phyloP scores from a whole-genome alignment of 2,329 filamentous ascomycete species.

The Trichoderma atrobrunneum region DNA sequence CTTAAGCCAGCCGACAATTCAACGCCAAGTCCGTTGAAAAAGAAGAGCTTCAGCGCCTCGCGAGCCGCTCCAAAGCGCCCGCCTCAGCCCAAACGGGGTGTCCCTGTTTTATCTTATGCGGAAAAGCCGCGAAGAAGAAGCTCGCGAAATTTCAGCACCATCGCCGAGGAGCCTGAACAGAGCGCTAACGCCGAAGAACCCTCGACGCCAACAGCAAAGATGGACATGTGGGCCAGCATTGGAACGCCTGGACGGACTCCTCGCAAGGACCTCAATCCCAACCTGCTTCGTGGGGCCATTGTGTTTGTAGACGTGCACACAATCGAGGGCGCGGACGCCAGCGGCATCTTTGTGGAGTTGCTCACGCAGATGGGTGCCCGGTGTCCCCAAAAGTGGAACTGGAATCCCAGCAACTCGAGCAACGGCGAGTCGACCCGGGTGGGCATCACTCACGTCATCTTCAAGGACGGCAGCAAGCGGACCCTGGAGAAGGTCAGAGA shows the following conservation, averaged over 20 bases:
- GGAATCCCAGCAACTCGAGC: constrained; percentile 54
- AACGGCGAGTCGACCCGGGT: constrained; percentile 49
- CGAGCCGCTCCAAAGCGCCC: constrained; percentile 46
- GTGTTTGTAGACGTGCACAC: constrained; percentile 84
- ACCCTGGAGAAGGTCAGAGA: constrained; percentile 79
- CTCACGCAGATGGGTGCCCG: constrained; percentile 78
- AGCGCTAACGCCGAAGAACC: constrained; percentile 13
- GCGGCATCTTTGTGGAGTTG: constrained; percentile 76
- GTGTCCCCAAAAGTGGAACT: constrained; percentile 73
- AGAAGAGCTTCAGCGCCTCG: constrained; percentile 51
- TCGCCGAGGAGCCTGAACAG: constrained; percentile 25
- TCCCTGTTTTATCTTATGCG: constrained; percentile 54
- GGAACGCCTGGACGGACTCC: constrained; percentile 58
- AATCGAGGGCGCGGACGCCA: constrained; percentile 76
- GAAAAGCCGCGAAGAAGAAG: constrained; percentile 38
- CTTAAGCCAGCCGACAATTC: constrained; percentile 65
- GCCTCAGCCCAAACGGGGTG: constrained; percentile 44
- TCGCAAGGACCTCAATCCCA: constrained; percentile 50
- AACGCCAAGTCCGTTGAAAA: constrained; percentile 47
- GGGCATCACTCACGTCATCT: constrained; percentile 84
- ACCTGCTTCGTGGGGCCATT: constrained; percentile 65
- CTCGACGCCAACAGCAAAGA: constrained; percentile 44
- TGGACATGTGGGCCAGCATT: constrained; percentile 52
- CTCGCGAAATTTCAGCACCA: constrained; percentile 16
- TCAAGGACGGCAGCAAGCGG: constrained; percentile 78